These are phyloP conservation scores for Coemansia sp. DNA, from an alignment of 192 early-diverging fungal genomes.

Conservation along the genomic window DNA sequence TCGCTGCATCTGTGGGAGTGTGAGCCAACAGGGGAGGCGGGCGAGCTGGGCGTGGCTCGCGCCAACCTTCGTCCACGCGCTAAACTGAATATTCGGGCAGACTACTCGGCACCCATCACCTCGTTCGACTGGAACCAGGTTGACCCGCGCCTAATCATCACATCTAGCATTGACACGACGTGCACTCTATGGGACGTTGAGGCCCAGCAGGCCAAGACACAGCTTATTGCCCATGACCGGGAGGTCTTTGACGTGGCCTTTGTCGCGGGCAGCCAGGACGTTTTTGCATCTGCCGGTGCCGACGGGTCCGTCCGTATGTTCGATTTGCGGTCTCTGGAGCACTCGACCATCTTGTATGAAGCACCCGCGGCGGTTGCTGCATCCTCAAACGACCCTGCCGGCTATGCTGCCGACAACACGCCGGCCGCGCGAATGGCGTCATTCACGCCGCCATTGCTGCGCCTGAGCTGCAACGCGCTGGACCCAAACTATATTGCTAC, in stretches of 20 bases:
- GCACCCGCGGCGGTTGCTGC: constrained; percentile 51
- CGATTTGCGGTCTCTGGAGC: constrained; percentile 91
- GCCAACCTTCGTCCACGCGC: constrained; percentile 30
- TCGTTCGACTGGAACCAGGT: constrained; percentile 96
- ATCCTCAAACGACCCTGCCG: constrained; percentile 7
- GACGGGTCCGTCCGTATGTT: constrained; percentile 97
- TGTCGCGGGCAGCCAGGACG: constrained; percentile 69
- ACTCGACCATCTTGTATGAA: constrained; percentile 98
- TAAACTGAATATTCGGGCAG: constrained; percentile 53
- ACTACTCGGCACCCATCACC: constrained; percentile 85
- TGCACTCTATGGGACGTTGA: constrained; percentile 98
- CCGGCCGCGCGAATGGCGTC: constrained; percentile 15
- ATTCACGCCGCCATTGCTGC: constrained; percentile 61
- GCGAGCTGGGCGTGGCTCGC: constrained; percentile 26
- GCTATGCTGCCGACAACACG: constrained; percentile 6
- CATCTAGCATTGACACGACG: constrained; percentile 97
- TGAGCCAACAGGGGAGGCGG: constrained; percentile 50
- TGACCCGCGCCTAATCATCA: constrained; percentile 79
- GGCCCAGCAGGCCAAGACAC: constrained; percentile 95
- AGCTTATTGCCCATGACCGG: constrained; percentile 97
- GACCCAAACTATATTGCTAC: constrained; percentile 91
- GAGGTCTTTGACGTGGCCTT: constrained; percentile 99
- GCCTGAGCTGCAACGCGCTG: constrained; percentile 83
- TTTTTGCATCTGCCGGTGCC: constrained; percentile 96
- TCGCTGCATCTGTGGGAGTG: constrained; percentile 84